Percentiles rank a stretch among this genome's conserved stretches.
Conservation (phyloP, 805 yeast species). For the Schwanniomyces pseudopolymorphus region DNA sequence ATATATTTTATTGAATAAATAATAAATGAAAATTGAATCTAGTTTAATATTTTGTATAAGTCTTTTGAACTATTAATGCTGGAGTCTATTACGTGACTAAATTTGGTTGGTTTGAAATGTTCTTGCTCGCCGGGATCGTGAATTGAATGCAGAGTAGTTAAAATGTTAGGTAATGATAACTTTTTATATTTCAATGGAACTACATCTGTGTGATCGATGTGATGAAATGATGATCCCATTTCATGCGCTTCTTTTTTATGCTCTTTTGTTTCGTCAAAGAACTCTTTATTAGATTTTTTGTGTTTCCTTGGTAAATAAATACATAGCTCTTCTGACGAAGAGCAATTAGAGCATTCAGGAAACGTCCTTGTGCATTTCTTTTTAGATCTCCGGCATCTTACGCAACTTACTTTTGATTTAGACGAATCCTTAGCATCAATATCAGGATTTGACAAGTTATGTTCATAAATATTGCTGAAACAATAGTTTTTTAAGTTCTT, state of each 20-base stretch:
- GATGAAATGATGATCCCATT: not conserved
- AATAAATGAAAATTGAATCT: not conserved
- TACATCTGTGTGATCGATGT: not conserved
- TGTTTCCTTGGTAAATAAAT: conserved; percentile 22
- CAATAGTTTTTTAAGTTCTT: conserved; percentile 16
- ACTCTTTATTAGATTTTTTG: not conserved
- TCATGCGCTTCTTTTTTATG: not conserved
- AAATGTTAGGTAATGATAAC: conserved; percentile 4
- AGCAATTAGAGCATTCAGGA: conserved; percentile 32
- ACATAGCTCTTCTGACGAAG: conserved; percentile 29
- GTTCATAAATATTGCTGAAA: conserved; percentile 20
- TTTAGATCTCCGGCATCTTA: conserved; percentile 31
- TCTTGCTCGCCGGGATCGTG: not conserved
- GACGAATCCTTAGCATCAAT: conserved; percentile 17
- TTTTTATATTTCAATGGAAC: conserved; percentile 2
- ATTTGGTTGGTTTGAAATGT: not conserved
- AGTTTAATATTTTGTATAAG: conserved; percentile 9
- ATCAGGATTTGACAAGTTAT: conserved; percentile 16
- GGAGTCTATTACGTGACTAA: not conserved
- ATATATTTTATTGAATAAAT: not conserved
- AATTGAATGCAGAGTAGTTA: not conserved
- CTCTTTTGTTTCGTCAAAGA: not conserved
- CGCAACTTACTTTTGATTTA: conserved; percentile 25
- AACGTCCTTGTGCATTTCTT: conserved; percentile 29
- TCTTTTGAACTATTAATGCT: conserved; percentile 3